A percentile compares a stretch with the other conserved stretches of the same genome.
These are phyloP conservation scores for Flaveria robusta DNA, from an alignment of 129 eudicot species.

Conservation along the genomic window DNA sequence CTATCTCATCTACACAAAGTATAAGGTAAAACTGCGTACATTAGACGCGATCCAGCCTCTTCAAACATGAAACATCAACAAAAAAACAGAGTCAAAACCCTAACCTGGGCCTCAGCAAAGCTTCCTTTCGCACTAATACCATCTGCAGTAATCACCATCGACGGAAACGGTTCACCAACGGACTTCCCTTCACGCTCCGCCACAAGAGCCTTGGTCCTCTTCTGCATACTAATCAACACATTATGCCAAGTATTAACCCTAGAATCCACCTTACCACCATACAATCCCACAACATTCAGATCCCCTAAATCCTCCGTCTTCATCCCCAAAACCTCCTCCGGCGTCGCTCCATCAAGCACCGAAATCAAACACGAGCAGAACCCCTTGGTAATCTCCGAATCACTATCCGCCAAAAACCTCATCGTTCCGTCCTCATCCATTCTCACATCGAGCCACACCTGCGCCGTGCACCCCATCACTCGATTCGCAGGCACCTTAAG, in stretches of 20 bases:
- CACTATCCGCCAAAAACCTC: conserved; percentile 77
- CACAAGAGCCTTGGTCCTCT: conserved; percentile 76
- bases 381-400: conserved; percentile 83
- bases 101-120: conserved; percentile 95
- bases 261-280: conserved; percentile 42
- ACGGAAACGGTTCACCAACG: conserved; percentile 67
- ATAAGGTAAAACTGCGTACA: neutral
- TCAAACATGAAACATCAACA: too few relatives aligned
- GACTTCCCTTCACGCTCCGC: conserved; percentile 66
- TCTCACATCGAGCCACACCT: conserved; percentile 75
- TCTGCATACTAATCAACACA: conserved; percentile 93
- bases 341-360: conserved; percentile 71
- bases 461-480: conserved; percentile 95
- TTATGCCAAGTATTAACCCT: conserved; percentile 94
- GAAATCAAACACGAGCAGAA: conserved; percentile 72
- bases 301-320: conserved; percentile 71
- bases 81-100: neutral
- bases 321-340: conserved; percentile 80
- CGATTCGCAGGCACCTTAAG: conserved; percentile 48
- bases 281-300: conserved; percentile 56
- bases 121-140: conserved; percentile 81
- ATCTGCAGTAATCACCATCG: conserved; percentile 66
- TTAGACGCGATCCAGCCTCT: too few relatives aligned
- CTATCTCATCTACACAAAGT: neutral
- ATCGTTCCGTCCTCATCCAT: conserved; percentile 50